Evolutionary conservation across 2,329 filamentous ascomycete genomes (phyloP).

Genomic region (Fusarium sulawesiense): DNA sequence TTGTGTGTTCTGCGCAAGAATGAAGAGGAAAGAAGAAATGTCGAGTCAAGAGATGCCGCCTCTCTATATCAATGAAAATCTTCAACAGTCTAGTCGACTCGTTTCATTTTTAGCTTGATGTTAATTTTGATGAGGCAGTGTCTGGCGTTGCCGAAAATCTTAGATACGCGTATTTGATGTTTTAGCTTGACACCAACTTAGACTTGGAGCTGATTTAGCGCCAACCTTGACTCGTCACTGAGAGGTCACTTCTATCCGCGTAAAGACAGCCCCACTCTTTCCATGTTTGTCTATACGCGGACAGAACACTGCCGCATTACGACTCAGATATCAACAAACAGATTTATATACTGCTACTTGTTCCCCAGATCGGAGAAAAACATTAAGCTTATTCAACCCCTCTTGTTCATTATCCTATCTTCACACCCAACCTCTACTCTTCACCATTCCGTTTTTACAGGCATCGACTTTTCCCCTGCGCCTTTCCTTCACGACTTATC

Average conservation of each 20-base stretch:
- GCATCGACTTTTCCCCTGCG: fast-evolving
- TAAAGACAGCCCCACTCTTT: fast-evolving
- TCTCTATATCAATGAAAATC: background rate
- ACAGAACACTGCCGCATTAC: background rate
- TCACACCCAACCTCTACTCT: too few relatives aligned
- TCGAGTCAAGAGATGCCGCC: background rate
- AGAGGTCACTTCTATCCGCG: background rate
- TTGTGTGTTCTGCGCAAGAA: background rate
- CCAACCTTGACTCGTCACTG: background rate
- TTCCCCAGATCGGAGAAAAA: background rate
- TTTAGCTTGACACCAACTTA: background rate
- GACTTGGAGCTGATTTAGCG: background rate
- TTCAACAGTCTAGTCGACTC: background rate
- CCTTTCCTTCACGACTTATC: background rate
- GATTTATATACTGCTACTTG: background rate
- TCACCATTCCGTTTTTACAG: background rate
- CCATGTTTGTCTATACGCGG: background rate
- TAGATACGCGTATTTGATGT: background rate
- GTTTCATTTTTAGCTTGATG: background rate
- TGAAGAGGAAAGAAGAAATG: too few relatives aligned
- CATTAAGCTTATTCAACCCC: background rate
- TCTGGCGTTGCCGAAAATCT: background rate
- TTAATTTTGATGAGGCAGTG: background rate
- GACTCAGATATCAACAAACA: background rate
- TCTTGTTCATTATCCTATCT: background rate